A percentile compares a stretch with the other conserved stretches of the same genome.
Conservation (phyloP, 768 basidiomycete species). For the Agrocybe chaxingu region DNA sequence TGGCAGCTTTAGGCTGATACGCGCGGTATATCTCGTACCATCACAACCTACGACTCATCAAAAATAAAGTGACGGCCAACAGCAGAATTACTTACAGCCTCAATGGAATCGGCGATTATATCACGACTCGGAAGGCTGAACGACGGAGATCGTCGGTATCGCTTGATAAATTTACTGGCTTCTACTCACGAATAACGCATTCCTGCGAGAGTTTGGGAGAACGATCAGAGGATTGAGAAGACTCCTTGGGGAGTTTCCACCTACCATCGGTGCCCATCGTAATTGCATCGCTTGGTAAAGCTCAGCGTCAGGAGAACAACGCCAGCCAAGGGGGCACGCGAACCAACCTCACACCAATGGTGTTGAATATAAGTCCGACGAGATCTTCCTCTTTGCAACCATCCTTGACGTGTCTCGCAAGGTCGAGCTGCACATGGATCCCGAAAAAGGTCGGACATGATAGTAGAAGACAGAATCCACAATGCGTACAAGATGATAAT, state of each 20-base stretch:
- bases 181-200: slow-evolving; percentile 83
- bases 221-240: background rate
- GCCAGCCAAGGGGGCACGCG: too few species aligned
- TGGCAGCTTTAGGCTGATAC: background rate
- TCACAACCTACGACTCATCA: slow-evolving; percentile 41
- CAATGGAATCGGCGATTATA: slow-evolving; percentile 86
- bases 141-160: background rate
- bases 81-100: slow-evolving; percentile 50
- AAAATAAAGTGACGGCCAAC: slow-evolving; percentile 1
- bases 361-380: slow-evolving; percentile 81
- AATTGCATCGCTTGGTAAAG: slow-evolving; percentile 61
- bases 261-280: slow-evolving; percentile 87
- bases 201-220: slow-evolving; percentile 35
- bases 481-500: slow-evolving; percentile 65
- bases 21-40: slow-evolving; percentile 32
- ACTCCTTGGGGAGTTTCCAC: slow-evolving; percentile 11
- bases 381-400: slow-evolving; percentile 80
- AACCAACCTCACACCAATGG: slow-evolving; percentile 74
- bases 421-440: slow-evolving; percentile 53
- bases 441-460: background rate
- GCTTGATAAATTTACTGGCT: background rate
- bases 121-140: slow-evolving; percentile 79
- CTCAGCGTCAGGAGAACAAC: background rate
- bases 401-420: slow-evolving; percentile 76
- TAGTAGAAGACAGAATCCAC: background rate